Conservation (phyloP, 139 green algal genomes). For the Picochlorum sp. region DNA sequence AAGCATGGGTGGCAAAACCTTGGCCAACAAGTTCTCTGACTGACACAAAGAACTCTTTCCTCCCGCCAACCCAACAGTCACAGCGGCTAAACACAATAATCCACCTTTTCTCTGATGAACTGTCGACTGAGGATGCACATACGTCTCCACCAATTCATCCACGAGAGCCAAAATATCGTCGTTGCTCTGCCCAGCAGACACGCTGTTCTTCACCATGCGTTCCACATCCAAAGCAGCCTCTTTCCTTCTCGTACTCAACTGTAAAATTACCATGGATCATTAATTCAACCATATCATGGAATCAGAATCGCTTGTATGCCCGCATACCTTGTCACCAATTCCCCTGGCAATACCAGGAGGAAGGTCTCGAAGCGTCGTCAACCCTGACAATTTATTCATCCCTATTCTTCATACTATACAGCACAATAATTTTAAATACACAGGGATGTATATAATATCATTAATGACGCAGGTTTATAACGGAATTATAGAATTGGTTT, state of each 20-base stretch:
- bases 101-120: slow-evolving; percentile 87
- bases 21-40: slow-evolving; percentile 31
- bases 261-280: not conserved
- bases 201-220: slow-evolving; percentile 32
- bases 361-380: not conserved
- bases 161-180: slow-evolving; percentile 32
- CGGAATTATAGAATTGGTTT: too few species aligned
- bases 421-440: not conserved
- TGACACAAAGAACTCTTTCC: not conserved
- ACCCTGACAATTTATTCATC: slow-evolving; percentile 4
- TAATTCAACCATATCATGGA: not conserved
- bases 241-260: slow-evolving; percentile 94
- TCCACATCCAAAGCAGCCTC: slow-evolving; percentile 62
- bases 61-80: slow-evolving; percentile 71
- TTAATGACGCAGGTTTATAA: too few species aligned
- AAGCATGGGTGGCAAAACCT: slow-evolving; percentile 82
- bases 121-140: slow-evolving; percentile 48
- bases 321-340: slow-evolving; percentile 3
- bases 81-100: slow-evolving; percentile 85
- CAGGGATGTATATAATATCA: too few species aligned
- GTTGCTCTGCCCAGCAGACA: slow-evolving; percentile 18
- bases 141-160: slow-evolving; percentile 11
- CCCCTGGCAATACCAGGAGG: not conserved
- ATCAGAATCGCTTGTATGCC: not conserved
- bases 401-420: not conserved